Evolutionary conservation across 208 protist species (phyloP).

Genomic region (Trypanosoma melophagium): DNA sequence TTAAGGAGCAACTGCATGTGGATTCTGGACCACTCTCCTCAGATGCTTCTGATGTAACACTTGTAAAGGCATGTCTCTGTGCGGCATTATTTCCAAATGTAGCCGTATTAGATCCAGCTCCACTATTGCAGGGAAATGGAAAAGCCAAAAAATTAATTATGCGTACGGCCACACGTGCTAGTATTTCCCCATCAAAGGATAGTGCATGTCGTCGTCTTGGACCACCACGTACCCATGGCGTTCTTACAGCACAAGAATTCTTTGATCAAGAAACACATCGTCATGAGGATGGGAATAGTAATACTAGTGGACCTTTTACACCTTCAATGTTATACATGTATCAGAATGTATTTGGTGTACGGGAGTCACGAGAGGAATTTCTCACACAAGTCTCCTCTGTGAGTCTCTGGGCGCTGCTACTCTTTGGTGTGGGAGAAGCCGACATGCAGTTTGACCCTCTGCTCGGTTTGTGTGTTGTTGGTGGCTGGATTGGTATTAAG

Average conservation of each 20-base stretch:
- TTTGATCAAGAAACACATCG: neutral
- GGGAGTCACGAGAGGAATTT: conserved; percentile 55
- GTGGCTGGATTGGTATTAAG: conserved; percentile 71
- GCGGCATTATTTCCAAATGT: conserved; percentile 82
- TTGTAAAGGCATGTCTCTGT: conserved; percentile 87
- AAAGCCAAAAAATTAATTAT: conserved; percentile 46
- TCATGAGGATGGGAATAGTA: neutral
- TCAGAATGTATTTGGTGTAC: conserved; percentile 67
- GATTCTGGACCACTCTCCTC: conserved; percentile 63
- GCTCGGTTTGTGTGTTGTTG: conserved; percentile 65
- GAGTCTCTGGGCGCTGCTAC: conserved; percentile 78
- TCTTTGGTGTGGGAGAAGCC: conserved; percentile 75
- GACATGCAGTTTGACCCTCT: conserved; percentile 44
- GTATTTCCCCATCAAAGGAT: conserved; percentile 71
- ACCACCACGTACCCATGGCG: conserved; percentile 30
- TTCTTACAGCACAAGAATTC: conserved; percentile 35
- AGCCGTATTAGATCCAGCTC: conserved; percentile 62
- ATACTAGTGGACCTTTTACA: neutral
- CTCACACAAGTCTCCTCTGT: conserved; percentile 74
- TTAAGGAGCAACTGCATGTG: conserved; percentile 40
- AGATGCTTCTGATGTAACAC: conserved; percentile 57
- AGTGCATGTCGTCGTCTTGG: conserved; percentile 73
- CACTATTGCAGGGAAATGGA: conserved; percentile 19
- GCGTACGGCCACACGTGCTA: conserved; percentile 45
- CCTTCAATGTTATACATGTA: conserved; percentile 82